Evolutionary conservation across 2,329 filamentous ascomycete species (phyloP), one percentile per base, ranked within the genome.

Genomic region (Pseudovirgaria hyperparasitica): DNA sequence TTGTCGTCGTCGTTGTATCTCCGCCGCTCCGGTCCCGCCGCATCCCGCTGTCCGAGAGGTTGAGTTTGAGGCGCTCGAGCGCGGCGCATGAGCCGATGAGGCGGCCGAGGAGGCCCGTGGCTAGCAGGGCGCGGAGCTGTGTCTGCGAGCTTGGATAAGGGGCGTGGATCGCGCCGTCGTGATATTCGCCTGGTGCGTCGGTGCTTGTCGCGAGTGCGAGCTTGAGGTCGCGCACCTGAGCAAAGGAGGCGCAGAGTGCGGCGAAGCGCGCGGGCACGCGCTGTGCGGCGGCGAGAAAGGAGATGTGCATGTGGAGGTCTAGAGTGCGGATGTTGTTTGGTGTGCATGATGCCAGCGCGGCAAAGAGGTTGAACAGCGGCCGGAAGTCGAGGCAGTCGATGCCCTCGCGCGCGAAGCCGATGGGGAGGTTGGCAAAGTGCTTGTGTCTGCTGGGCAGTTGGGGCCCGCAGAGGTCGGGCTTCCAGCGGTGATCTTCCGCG

Each of bases 41-140:
- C 2, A 9, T 20, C 4, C 26, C 26, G 20, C n/a, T 12, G 2
- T 11, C 13, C 9, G 19, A 13, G 11, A 27, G 20, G 26, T 9
- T 23, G 14, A 28, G 26, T n/a, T 28, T 28, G 20, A 28, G n/a
- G 14, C 26, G 26, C 16, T 23, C 12, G 4, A 28, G 26, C 16
- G 19, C 4, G 10, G 5, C n/a, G 3, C 16, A 9, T 20, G 26
- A 9, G 19, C 10, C 9, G 26, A 16, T 7, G 19, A 28, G 26
- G 10, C 14, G 13, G 19, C 19, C 26, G 4, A 28, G 27, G 6
- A 22, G 15, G 26, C 14, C 19, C 15, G 26, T 6, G 6, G 8
- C 19, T 7, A 27, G 12, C 9, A 27, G 5, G 1, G 22, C 11
- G 4, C 17, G 9, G 22, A 16, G n/a, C 12, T 15, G 12, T 20